Base-by-base conservation (phyloP, 2,329 filamentous ascomycete species). In the Cladosporium sp. region DNA sequence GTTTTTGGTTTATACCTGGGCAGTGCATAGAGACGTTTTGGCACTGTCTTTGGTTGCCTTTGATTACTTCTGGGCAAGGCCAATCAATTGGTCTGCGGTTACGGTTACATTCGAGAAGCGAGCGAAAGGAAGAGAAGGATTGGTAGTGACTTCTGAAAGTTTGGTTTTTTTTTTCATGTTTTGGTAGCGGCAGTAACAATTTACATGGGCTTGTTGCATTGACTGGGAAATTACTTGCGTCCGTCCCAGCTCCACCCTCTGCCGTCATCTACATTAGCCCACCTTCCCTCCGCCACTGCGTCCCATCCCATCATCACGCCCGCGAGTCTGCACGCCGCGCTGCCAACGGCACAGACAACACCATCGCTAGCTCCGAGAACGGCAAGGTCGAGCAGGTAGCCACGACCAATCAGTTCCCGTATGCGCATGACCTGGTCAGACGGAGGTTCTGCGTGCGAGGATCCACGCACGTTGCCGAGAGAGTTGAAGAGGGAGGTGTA, bases 271-370 rank as follows among this genome's bases (percentile, higher is more conserved):
- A 96, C 83, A 73, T 95, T 95, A 60, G 84, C 79, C 89, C 90
- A 95, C 45, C 80, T 78, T 1, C 79, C 80, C 17, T 79, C 72
- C 36, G 77, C 77, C 61, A 91, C 80, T 30, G 78, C 80, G 38
- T 92, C 87, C 89, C 89, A 92, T 0, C 91, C 91, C 85, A 94
- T 85, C 87, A 95, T 92, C 40, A 96, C 89, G 2, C 84, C 91
- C 62, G 95, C 71, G 55, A 95, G 68, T 20, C 89, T 82, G 71
- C 91, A 96, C 3, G 72, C 78, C 15, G 75, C 72, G 62, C 86
- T 84, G 65, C 87, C 90, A 22, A 92, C 87, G 2, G 86, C 88
- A 68, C 91, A 96, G 1, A 96, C 82, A 7, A 94, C 80, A 12
- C 78, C 81, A 70, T 94, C 90, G 58, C 84, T 82, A 28, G 82